Evolutionary conservation across 371 early-diverging fungal genomes (phyloP).

Genomic region (Coelomomyces lativittatus): DNA sequence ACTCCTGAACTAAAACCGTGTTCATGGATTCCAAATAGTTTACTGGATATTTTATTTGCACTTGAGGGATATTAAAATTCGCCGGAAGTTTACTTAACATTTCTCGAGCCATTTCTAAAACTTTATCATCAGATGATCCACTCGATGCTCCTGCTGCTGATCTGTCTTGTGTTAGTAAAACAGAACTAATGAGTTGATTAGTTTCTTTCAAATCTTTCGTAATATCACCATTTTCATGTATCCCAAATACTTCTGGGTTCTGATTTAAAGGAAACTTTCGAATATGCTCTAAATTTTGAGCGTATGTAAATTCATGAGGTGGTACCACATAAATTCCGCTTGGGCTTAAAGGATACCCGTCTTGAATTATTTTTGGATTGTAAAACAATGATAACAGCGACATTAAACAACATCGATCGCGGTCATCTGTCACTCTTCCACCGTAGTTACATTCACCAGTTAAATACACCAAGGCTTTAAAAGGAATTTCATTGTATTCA

Average conservation of each 20-base stretch:
- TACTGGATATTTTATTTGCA: slow-evolving; percentile 23
- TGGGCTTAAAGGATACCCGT: slow-evolving; percentile 17
- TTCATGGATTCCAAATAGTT: slow-evolving; percentile 39
- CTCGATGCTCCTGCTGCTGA: slow-evolving; percentile 5
- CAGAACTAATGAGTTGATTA: slow-evolving; percentile 16
- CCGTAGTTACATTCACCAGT: slow-evolving; percentile 48
- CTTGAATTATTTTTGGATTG: slow-evolving; percentile 16
- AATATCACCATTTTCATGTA: slow-evolving; percentile 44
- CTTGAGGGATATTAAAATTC: slow-evolving; percentile 16
- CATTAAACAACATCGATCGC: slow-evolving; percentile 33
- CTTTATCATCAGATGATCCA: slow-evolving; percentile 18
- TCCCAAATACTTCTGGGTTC: slow-evolving; percentile 34
- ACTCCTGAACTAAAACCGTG: slow-evolving; percentile 38
- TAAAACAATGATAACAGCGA: slow-evolving; percentile 26
- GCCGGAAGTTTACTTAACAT: slow-evolving; percentile 16
- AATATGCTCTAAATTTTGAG: slow-evolving; percentile 21
- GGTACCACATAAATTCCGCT: slow-evolving; percentile 24
- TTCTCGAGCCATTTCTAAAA: slow-evolving; percentile 18
- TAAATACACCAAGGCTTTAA: slow-evolving; percentile 27
- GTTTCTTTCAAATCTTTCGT: slow-evolving; percentile 35
- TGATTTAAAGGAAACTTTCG: slow-evolving; percentile 17
- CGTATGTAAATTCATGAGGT: slow-evolving; percentile 5
- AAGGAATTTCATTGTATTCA: slow-evolving; percentile 37
- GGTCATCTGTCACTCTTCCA: slow-evolving; percentile 37
- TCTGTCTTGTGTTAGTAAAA: slow-evolving; percentile 21